phyloP scores from a whole-genome alignment of 352 stramenopile species.

The Salisapilia sapeloensis region DNA sequence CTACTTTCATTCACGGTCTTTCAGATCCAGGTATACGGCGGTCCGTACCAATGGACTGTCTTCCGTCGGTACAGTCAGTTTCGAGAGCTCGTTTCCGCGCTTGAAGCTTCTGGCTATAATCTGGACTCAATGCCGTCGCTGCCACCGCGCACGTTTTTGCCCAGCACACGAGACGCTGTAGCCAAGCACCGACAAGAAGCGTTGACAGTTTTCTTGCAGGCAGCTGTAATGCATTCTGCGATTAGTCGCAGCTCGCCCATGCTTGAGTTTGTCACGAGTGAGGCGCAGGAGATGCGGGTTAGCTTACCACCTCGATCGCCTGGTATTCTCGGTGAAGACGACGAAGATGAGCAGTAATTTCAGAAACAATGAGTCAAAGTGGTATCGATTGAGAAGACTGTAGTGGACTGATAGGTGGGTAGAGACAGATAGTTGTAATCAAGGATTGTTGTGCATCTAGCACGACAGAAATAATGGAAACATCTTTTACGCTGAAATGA shows the following conservation, averaged over 20 bases:
- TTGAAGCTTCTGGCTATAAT: conserved; percentile 25
- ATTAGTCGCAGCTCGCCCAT: conserved; percentile 50
- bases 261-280: conserved; percentile 62
- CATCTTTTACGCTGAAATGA: too few species aligned
- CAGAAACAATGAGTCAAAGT: too few species aligned
- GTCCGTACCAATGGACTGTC: conserved; percentile 72
- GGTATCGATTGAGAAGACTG: too few species aligned
- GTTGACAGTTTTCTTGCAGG: conserved; percentile 63
- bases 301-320: conserved; percentile 66
- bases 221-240: conserved; percentile 66
- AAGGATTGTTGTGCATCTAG: too few species aligned
- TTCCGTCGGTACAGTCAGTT: conserved; percentile 80
- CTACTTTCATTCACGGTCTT: conserved; percentile 73
- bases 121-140: conserved; percentile 42
- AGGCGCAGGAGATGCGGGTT: conserved; percentile 58
- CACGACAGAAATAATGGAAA: too few species aligned
- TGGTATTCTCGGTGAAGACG: too few species aligned
- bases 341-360: too few species aligned
- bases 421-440: too few species aligned
- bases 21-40: conserved; percentile 67
- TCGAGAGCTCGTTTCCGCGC: conserved; percentile 23
- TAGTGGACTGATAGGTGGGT: too few species aligned
- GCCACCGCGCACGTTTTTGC: conserved; percentile 52
- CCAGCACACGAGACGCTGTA: conserved; percentile 43
- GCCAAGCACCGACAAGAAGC: conserved; percentile 59